Percentiles rank a stretch among this genome's conserved stretches.
Conservation (phyloP, 139 green algal genomes). For the Chlamydomonas applanata region DNA sequence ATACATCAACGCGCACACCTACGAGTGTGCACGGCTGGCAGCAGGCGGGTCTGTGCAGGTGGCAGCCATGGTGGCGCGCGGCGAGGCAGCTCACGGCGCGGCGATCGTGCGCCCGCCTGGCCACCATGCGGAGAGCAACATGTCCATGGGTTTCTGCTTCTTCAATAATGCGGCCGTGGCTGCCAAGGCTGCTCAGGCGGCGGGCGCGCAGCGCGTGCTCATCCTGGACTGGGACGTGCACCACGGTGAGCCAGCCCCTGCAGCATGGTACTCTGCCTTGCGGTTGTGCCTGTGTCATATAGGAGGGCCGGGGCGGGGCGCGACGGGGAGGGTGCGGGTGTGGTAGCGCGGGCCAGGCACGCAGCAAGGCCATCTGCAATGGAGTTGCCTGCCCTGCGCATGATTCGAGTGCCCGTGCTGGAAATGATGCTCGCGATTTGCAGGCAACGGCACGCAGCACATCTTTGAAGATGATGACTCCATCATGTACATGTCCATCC, state of each 20-base stretch:
- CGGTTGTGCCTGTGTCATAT: too few relatives aligned
- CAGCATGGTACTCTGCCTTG: too few relatives aligned
- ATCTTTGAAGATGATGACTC: slow-evolving; percentile 66
- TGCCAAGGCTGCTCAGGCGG: slow-evolving; percentile 47
- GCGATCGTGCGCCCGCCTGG: slow-evolving; percentile 47
- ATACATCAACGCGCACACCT: slow-evolving; percentile 69
- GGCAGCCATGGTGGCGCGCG: slow-evolving; percentile 42
- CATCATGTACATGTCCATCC: slow-evolving; percentile 79
- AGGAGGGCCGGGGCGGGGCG: too few relatives aligned
- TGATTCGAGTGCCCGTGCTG: too few relatives aligned
- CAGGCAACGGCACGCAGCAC: slow-evolving; percentile 65
- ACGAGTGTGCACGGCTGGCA: slow-evolving; percentile 59
- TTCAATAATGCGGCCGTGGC: slow-evolving; percentile 78
- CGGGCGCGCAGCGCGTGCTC: slow-evolving; percentile 54
- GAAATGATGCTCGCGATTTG: too few relatives aligned
- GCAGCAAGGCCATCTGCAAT: too few relatives aligned
- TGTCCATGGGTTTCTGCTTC: slow-evolving; percentile 88
- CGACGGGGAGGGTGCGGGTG: too few relatives aligned
- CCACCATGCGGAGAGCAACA: slow-evolving; percentile 72
- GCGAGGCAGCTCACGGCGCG: slow-evolving; percentile 40
- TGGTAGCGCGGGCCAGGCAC: too few relatives aligned
- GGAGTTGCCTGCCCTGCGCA: too few relatives aligned
- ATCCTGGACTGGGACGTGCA: slow-evolving; percentile 84
- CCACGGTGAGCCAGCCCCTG: slow-evolving; percentile 47
- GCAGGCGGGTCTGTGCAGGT: slow-evolving; percentile 66